Evolutionary conservation across 257 asterid genomes (phyloP).

Genomic region (Paraleonurus japonicus): DNA sequence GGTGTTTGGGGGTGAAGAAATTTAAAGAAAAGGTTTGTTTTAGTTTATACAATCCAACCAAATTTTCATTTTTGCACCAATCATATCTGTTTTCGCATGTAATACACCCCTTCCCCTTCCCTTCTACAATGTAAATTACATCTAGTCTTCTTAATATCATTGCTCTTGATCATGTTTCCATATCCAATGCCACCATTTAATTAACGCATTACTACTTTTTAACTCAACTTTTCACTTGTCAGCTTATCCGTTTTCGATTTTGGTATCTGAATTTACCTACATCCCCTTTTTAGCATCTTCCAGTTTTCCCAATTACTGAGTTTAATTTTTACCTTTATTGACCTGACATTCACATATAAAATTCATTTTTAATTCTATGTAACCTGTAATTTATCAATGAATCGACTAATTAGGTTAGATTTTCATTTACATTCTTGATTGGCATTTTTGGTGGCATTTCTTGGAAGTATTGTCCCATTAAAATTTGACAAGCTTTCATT

Average conservation of each 20-base stretch:
- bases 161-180: constrained; percentile 1
- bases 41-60: constrained; percentile 29
- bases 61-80: constrained; percentile 37
- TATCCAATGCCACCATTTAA: neutral
- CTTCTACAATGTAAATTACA: constrained; percentile 38
- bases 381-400: neutral
- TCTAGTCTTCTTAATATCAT: constrained; percentile 16
- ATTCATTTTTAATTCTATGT: neutral
- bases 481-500: constrained; percentile 17
- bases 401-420: neutral
- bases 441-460: constrained; percentile 20
- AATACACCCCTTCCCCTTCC: constrained; percentile 1
- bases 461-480: constrained; percentile 19
- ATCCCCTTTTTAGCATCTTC: neutral
- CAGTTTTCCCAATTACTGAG: neutral
- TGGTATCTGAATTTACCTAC: neutral
- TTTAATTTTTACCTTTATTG: too few relatives aligned
- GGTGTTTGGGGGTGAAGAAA: constrained; percentile 59
- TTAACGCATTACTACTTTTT: neutral
- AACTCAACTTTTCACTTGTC: neutral
- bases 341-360: neutral
- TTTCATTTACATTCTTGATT: too few relatives aligned
- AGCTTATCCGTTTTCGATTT: neutral
- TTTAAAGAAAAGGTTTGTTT: constrained; percentile 29
- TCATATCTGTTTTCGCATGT: constrained; percentile 26